A percentile compares a stretch with the other conserved stretches of the same genome.
phyloP scores from a whole-genome alignment of 352 stramenopile genomes.

The Globisporangium emineosum region DNA sequence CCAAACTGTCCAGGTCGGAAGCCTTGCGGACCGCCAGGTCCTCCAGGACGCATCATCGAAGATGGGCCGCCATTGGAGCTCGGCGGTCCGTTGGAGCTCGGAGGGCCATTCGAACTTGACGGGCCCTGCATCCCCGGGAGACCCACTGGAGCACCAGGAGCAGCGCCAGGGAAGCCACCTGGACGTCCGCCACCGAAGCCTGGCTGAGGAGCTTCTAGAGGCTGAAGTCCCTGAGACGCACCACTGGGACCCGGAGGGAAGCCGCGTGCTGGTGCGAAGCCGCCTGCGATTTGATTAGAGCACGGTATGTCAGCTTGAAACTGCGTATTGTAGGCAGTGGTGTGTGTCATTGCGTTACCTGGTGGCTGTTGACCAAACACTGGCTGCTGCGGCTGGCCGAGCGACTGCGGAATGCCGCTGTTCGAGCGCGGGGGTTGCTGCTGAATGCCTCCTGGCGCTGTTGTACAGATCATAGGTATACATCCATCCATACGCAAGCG shows the following conservation, averaged over 20 bases:
- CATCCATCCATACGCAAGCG: not conserved
- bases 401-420: constrained; percentile 16
- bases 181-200: constrained; percentile 16
- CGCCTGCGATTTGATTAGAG: not conserved
- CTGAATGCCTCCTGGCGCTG: constrained; percentile 26
- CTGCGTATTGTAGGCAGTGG: not conserved
- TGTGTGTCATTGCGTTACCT: constrained; percentile 1
- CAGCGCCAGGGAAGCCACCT: constrained; percentile 21
- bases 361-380: constrained; percentile 12
- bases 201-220: constrained; percentile 11
- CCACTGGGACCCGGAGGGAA: constrained; percentile 14
- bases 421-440: constrained; percentile 36
- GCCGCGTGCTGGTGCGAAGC: constrained; percentile 15
- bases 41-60: constrained; percentile 2
- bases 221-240: constrained; percentile 14
- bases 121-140: constrained; percentile 26
- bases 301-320: not conserved
- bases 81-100: constrained; percentile 11
- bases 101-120: constrained; percentile 16
- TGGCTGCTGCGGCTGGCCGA: constrained; percentile 8
- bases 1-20: constrained; percentile 26
- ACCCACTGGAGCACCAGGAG: constrained; percentile 5
- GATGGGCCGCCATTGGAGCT: constrained; percentile 6
- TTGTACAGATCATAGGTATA: not conserved
- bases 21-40: constrained; percentile 9